Evolutionary conservation across 2,329 filamentous ascomycete genomes (phyloP).

Genomic region (Sphaerulina vaccinii): DNA sequence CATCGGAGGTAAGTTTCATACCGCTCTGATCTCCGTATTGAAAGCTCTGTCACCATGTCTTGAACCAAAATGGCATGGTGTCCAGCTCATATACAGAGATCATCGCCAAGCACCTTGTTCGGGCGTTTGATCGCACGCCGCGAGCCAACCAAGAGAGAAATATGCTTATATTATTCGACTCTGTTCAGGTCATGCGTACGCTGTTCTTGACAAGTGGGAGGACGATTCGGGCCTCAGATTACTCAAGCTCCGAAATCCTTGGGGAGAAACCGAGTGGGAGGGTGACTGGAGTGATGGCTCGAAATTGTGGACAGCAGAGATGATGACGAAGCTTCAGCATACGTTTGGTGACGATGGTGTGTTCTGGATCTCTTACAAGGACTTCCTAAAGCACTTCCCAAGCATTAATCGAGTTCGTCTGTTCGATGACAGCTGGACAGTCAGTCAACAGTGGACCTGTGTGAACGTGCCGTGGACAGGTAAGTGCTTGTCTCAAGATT

Average conservation of each 20-base stretch:
- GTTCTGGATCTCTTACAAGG: constrained; percentile 62
- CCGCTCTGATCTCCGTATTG: no score
- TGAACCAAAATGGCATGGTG: no score
- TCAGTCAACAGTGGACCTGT: constrained; percentile 62
- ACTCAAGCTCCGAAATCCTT: constrained; percentile 65
- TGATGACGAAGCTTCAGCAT: constrained; percentile 63
- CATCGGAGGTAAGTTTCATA: constrained; percentile 27
- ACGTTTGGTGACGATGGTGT: constrained; percentile 41
- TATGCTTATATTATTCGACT: background rate
- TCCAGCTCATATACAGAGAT: no score
- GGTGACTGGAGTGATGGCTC: constrained; percentile 81
- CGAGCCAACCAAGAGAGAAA: no score
- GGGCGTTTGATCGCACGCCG: no score
- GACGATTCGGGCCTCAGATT: constrained; percentile 45
- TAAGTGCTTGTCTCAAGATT: no score
- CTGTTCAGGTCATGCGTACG: constrained; percentile 54
- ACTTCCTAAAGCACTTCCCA: constrained; percentile 52
- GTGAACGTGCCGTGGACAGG: constrained; percentile 61
- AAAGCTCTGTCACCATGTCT: no score
- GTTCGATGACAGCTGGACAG: constrained; percentile 61
- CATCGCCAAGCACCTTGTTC: no score
- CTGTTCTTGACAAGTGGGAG: constrained; percentile 53
- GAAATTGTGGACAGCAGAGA: constrained; percentile 79
- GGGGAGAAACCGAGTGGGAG: constrained; percentile 78
- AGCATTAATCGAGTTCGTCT: constrained; percentile 60